Evolutionary conservation across 495 filamentous ascomycete genomes (phyloP).

Genomic region (Diplogelasinospora grovesii): DNA sequence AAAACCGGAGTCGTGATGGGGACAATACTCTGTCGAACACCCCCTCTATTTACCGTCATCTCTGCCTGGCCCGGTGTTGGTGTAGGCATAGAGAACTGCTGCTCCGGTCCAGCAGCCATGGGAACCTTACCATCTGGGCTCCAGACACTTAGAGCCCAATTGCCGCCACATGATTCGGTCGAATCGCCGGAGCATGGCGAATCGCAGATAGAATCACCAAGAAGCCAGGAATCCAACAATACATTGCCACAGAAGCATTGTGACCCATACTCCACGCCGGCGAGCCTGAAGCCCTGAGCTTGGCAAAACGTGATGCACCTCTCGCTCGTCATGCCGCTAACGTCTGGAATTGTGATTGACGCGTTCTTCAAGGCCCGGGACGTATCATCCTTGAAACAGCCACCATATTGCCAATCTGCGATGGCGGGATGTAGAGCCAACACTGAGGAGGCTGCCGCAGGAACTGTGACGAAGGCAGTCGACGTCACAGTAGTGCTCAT

Average conservation of each 20-base stretch:
- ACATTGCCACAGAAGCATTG: slow-evolving; percentile 56
- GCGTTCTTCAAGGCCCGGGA: slow-evolving; percentile 43
- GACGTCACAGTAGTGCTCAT: slow-evolving; percentile 2
- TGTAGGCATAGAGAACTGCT: slow-evolving; percentile 11
- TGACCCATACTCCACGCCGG: slow-evolving; percentile 54
- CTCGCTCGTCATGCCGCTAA: slow-evolving; percentile 42
- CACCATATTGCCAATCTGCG: slow-evolving; percentile 48
- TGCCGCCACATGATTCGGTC: slow-evolving; percentile 33
- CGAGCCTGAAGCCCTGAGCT: slow-evolving; percentile 39
- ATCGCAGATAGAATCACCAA: slow-evolving; percentile 32
- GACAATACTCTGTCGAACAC: slow-evolving; percentile 15
- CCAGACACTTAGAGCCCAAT: slow-evolving; percentile 32
- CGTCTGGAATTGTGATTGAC: slow-evolving; percentile 17
- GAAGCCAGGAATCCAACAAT: slow-evolving; percentile 26
- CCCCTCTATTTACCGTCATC: slow-evolving; percentile 8
- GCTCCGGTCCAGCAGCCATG: slow-evolving; percentile 8
- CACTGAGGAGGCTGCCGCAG: slow-evolving; percentile 7
- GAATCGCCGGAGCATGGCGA: slow-evolving; percentile 36
- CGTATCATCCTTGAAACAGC: slow-evolving; percentile 48
- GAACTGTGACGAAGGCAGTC: background rate
- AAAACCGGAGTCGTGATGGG: slow-evolving; percentile 12
- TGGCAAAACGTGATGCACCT: slow-evolving; percentile 51
- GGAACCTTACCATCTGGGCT: slow-evolving; percentile 26
- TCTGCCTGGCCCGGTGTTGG: slow-evolving; percentile 14
- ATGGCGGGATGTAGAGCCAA: slow-evolving; percentile 15